Conservation (phyloP, 78 protist species). For the Isochrysis galbana region DNA sequence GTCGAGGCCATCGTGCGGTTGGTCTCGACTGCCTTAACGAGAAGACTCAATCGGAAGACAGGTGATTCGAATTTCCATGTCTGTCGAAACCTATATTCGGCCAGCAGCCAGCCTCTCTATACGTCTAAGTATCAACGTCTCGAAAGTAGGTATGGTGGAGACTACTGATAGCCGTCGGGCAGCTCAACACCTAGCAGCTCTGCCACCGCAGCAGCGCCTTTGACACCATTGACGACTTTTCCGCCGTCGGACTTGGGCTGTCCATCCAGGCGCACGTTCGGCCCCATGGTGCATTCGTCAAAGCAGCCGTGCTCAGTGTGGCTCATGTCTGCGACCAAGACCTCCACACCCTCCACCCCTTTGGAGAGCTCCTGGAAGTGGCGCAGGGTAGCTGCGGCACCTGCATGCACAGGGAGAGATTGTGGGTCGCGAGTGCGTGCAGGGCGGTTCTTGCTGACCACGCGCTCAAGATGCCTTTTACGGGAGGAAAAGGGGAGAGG, state of each 20-base stretch:
- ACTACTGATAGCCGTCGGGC: too few relatives aligned
- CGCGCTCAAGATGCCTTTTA: too few relatives aligned
- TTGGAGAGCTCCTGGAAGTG: not conserved
- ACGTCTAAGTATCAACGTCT: too few relatives aligned
- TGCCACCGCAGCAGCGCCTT: not conserved
- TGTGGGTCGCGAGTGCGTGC: too few relatives aligned
- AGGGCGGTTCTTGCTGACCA: too few relatives aligned
- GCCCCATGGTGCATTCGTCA: slow-evolving; percentile 31
- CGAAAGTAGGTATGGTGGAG: too few relatives aligned
- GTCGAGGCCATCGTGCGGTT: too few relatives aligned
- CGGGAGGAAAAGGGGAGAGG: not conserved
- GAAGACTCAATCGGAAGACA: too few relatives aligned
- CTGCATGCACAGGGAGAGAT: not conserved
- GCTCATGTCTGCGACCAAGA: not conserved
- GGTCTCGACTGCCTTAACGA: too few relatives aligned
- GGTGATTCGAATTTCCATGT: too few relatives aligned
- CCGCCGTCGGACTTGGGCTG: not conserved
- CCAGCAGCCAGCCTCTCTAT: too few relatives aligned
- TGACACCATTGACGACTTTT: not conserved
- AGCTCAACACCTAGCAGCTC: not conserved
- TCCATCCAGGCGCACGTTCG: slow-evolving; percentile 10
- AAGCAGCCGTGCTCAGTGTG: slow-evolving; percentile 33
- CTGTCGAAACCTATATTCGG: too few relatives aligned
- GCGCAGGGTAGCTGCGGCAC: not conserved
- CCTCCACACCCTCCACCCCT: not conserved